Evolutionary conservation across 495 filamentous ascomycete species (phyloP).

Genomic region (Tuber calosporum): DNA sequence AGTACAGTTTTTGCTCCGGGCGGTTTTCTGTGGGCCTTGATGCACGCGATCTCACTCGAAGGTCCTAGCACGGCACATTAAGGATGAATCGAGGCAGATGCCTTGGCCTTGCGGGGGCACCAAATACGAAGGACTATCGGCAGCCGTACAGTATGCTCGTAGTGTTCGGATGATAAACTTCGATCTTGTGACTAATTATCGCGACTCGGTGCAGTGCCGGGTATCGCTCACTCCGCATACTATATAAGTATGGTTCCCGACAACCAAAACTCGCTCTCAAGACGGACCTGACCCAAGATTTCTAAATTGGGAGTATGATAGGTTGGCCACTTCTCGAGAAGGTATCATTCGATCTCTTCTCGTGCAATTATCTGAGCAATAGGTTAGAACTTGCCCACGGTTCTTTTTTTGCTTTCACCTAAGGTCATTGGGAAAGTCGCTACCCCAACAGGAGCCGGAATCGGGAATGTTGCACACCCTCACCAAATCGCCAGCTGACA

Average conservation of each 20-base stretch:
- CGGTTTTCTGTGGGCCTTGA: background rate
- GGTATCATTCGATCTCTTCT: background rate
- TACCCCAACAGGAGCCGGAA: background rate
- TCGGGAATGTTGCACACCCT: background rate
- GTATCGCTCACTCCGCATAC: no score
- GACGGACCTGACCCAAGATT: background rate
- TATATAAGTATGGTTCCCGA: no score
- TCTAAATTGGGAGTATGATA: background rate
- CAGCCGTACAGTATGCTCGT: no score
- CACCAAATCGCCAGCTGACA: background rate
- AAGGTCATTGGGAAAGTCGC: background rate
- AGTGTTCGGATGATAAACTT: no score
- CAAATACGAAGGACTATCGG: background rate
- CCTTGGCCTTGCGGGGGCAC: background rate
- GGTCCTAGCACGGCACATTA: no score
- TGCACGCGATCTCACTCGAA: background rate
- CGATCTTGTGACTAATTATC: no score
- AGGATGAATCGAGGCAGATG: no score
- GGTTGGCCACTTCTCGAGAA: background rate
- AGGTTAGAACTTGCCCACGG: background rate
- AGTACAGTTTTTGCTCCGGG: background rate
- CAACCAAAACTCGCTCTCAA: no score
- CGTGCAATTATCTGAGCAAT: background rate
- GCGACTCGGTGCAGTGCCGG: no score
- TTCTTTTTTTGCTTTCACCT: background rate